Evolutionary conservation across 148 eudicot genomes (phyloP), one percentile per base, ranked within the genome.

Genomic region (Spergularia bocconei): DNA sequence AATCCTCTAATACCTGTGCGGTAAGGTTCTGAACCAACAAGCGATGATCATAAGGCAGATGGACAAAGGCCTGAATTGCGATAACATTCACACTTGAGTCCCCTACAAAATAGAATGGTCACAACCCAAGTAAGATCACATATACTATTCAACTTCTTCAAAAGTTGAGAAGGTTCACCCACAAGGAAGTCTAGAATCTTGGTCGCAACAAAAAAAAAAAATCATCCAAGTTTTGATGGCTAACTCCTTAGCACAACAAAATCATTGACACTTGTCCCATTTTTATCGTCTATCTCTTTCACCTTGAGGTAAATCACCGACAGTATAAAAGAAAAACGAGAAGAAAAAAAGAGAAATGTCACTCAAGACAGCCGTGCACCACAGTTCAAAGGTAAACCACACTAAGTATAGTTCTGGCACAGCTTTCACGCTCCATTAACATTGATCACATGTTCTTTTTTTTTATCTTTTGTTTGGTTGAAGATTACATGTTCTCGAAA

Each of bases 1-100:
- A 20, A 20, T 25, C n/a, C 47, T 60, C 11, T 79, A 21, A 25
- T 81, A 94, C 98, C 98, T 90, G 96, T 25, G 88, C 75, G 80
- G 98, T 85, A 66, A 94, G 96, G 80, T 94, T 94, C 75, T 94
- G 98, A 72, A 94, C 86, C 82, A 90, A 72, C 81, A 87, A 75
- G 17, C 78, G 82, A 59, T 94, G 97, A 83, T 91, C 89, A 82
- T 67, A 86, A 39, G 96, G 87, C 76, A 91, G 93, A 83, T 94
- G 89, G 58, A 94, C 87, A 70, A 89, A 87, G 36, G 93, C 98
- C 76, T 90, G 91, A 73, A 94, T 86, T 20, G 91, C 91, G 71
- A 94, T 80, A 72, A 94, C 84, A 78, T 86, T 90, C 69, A 94
- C 67, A 73, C 70, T 84, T 54, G 88, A 76, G 52, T 88, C 88